Evolutionary conservation across 306 rosid genomes (phyloP).

Genomic region (Rosa lucieae): DNA sequence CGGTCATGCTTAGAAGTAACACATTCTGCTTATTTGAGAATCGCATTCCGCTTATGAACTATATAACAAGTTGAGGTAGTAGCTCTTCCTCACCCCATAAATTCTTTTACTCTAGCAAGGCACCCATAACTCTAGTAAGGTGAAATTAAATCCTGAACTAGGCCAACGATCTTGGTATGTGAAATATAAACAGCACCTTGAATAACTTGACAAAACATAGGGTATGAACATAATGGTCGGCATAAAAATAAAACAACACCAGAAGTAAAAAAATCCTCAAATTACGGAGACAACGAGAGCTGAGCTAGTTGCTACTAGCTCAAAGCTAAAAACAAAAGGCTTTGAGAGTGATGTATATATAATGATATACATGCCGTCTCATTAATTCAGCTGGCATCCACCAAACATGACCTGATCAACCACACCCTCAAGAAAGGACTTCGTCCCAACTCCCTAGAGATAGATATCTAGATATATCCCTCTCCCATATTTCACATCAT

Average conservation of each 20-base stretch:
- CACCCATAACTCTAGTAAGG: neutral
- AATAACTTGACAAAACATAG: neutral
- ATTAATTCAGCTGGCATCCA: slow-evolving; percentile 35
- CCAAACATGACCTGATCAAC: slow-evolving; percentile 32
- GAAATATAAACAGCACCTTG: too few species aligned
- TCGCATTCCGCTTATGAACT: neutral
- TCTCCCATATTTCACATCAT: neutral
- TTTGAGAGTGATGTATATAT: slow-evolving; percentile 19
- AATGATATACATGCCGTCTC: neutral
- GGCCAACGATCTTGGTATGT: neutral
- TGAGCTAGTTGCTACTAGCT: neutral
- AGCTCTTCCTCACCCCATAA: neutral
- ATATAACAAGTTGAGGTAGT: neutral
- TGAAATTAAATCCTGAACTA: neutral
- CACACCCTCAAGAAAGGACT: neutral
- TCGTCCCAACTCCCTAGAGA: slow-evolving; percentile 11
- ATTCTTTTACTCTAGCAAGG: neutral
- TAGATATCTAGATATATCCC: neutral
- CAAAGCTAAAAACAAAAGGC: slow-evolving; percentile 17
- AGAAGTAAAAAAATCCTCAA: slow-evolving; percentile 3
- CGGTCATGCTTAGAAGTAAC: too few species aligned
- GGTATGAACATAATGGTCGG: neutral
- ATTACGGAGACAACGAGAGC: slow-evolving; percentile 24
- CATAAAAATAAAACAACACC: slow-evolving; percentile 4
- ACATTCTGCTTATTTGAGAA: too few species aligned